Base-by-base conservation (phyloP, 2,329 filamentous ascomycete species). In the Zalaria sp. region DNA sequence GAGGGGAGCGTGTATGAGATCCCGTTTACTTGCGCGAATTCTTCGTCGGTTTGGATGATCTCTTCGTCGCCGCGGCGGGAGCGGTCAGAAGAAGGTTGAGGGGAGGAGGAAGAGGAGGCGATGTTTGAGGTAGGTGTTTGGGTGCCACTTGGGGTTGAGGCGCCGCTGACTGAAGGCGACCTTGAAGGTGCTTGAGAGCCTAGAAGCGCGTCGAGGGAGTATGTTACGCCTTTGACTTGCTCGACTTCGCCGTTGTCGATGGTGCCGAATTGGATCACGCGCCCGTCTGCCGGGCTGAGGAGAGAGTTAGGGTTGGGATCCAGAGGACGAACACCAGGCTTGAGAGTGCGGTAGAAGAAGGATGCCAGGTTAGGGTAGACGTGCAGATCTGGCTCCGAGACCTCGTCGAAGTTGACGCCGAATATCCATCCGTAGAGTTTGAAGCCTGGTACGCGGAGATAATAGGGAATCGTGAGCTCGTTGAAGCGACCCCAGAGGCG, bases 191-290 rank as follows among this genome's bases (percentile, higher is more conserved):
- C 51, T 42, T 60, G 44, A 50, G 61, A 61, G 40, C 91, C 91
- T 2, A 98, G 73, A 2, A 98, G 73, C 5, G 91, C 88, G 58
- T 98, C 91, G 42, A 98, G 75, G 50, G 81, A 93, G 64, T 98
- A 98, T 1, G 91, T 98, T 72, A 98, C 91, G 46, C 91, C 91
- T 65, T 98, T 98, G 49, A 98, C 89, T 65, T 98, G 91, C 61
- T 98, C 91, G 35, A 98, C 93, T 56, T 95, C 86, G 38, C 89
- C 88, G 53, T 88, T 79, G 54, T 93, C 82, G 43, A 98, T 95
- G 52, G 79, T 79, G 7, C 91, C 91, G 52, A 87, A 95, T 54
- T 96, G 89, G 26, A 98, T 74, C 37, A 98, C 74, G 48, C 83
- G 82, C 37, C 91, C 91, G 59, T 98, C 91, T 4, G 91, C 78